Evolutionary conservation across 352 stramenopile species (phyloP), one percentile per base, ranked within the genome.

Genomic region (Blastocystis sp.): DNA sequence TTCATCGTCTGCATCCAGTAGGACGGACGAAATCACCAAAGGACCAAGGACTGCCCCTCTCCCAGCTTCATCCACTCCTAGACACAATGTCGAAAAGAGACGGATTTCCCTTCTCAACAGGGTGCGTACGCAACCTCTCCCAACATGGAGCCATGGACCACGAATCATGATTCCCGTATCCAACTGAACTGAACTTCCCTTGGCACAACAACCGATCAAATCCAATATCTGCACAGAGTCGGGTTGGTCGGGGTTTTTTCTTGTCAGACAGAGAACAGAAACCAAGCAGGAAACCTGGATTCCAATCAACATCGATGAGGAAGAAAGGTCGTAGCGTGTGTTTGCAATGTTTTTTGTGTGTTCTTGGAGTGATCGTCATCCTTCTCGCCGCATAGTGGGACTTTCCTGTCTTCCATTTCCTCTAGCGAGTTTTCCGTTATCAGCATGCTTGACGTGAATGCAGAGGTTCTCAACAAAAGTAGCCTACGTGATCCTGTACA

Each of bases 31-130:
- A 11, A 73, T 73, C 34, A 73, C 61, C 21, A 73, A 29, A 0
- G 61, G 61, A 51, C 61, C 61, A 0, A 73, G 36, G 1, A 73
- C 61, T 1, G 61, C 61, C 36, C 61, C 61, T 73, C 61, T 73
- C n/a, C 61, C 61, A 7, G 61, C 61, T 73, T 73, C 61, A 24
- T 73, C 61, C 6, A 73, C 61, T 53, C 61, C 61, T 3, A 73
- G n/a, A 11, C 61, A 32, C 61, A 73, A 24, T 73, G 46, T 24
- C 4, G 61, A 73, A 49, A 51, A 51, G 38, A 24, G 18, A 24
- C 61, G 29, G n/a, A n/a, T n/a, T n/a, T n/a, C n/a, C n/a, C n/a
- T n/a, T n/a, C n/a, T n/a, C n/a, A n/a, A n/a, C n/a, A n/a, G n/a
- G n/a, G n/a, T n/a, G n/a, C n/a, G n/a, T n/a, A n/a, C n/a, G n/a